Conservation (phyloP, 768 basidiomycete species). For the Xerocomellus amylosporus region DNA sequence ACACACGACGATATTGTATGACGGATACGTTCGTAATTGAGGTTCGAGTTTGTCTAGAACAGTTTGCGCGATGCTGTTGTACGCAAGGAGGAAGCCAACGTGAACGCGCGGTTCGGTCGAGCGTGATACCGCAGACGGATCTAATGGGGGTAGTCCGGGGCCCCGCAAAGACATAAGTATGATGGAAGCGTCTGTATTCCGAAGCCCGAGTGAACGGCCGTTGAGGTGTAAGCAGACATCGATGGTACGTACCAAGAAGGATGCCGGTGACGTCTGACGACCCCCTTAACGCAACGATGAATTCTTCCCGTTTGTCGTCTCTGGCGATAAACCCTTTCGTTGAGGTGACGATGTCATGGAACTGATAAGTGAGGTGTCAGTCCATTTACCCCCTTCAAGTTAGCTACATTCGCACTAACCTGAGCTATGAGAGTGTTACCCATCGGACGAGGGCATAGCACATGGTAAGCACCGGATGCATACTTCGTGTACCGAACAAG, state of each 20-base stretch:
- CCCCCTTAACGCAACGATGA: constrained; percentile 43
- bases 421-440: constrained; percentile 43
- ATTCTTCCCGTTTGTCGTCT: constrained; percentile 41
- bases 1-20: constrained; percentile 33
- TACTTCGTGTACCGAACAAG: constrained; percentile 48
- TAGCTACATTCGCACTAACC: constrained; percentile 29
- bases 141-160: constrained; percentile 23
- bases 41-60: constrained; percentile 29
- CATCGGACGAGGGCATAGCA: constrained; percentile 46
- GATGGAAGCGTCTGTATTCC: constrained; percentile 19
- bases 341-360: constrained; percentile 36
- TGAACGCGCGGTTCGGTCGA: constrained; percentile 32
- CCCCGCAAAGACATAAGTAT: constrained; percentile 22
- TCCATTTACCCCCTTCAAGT: not conserved
- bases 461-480: constrained; percentile 49
- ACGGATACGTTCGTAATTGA: constrained; percentile 33
- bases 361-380: constrained; percentile 26
- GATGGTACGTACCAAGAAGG: constrained; percentile 14
- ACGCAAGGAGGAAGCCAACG: constrained; percentile 36
- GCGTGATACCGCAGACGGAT: not conserved
- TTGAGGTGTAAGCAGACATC: not conserved
- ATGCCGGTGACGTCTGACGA: constrained; percentile 27
- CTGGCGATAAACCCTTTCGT: constrained; percentile 46
- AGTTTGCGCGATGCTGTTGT: constrained; percentile 31
- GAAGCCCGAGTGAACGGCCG: not conserved